phyloP scores from a whole-genome alignment of 208 protist species.

The Leishmania amazonensis region DNA sequence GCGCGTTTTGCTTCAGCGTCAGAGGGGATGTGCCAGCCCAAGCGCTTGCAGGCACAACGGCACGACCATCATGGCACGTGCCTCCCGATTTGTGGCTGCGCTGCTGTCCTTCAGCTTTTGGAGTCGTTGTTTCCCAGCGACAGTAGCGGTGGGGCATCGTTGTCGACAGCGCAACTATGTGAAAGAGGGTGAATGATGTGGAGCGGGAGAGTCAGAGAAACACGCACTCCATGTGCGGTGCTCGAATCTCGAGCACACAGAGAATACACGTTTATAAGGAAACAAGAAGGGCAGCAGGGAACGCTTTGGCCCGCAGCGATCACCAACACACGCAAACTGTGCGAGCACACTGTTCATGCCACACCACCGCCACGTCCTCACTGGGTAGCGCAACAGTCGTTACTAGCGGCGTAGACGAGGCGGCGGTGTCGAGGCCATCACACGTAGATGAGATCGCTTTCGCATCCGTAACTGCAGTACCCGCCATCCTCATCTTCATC shows the following conservation, averaged over 20 bases:
- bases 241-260: neutral
- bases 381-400: neutral
- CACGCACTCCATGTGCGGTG: neutral
- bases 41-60: neutral
- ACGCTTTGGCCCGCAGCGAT: neutral
- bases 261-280: neutral
- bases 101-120: neutral
- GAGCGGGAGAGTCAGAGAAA: neutral
- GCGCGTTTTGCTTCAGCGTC: neutral
- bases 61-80: neutral
- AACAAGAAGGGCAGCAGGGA: neutral
- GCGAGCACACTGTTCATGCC: neutral
- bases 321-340: neutral
- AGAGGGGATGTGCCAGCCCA: neutral
- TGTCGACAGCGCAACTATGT: neutral
- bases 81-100: neutral
- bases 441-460: constrained; percentile 14
- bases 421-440: neutral
- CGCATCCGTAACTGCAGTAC: constrained; percentile 32
- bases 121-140: neutral
- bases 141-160: neutral
- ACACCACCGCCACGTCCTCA: neutral
- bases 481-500: constrained; percentile 20
- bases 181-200: neutral
- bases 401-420: too few species aligned